These are phyloP conservation scores for Gaeumannomyces tritici DNA, from an alignment of 2,329 filamentous ascomycete species.

Conservation along the genomic window DNA sequence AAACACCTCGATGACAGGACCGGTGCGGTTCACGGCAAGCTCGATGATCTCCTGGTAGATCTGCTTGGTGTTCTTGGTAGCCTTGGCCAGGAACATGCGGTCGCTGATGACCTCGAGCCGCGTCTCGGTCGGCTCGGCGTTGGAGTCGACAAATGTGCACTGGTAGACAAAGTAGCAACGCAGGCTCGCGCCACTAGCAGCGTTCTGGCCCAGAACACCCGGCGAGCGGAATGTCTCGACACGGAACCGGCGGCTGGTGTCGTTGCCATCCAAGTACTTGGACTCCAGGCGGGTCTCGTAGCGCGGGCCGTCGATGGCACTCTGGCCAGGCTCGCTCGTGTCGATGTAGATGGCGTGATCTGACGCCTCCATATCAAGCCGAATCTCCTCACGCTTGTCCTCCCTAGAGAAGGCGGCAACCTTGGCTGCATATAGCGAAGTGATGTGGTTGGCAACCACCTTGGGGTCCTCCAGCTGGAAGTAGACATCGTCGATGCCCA, in stretches of 20 bases:
- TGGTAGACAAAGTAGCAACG: slow-evolving; percentile 99
- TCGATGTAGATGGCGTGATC: slow-evolving; percentile 99
- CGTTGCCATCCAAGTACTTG: slow-evolving; percentile 85
- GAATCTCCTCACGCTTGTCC: slow-evolving; percentile 89
- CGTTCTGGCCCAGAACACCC: slow-evolving; percentile 56
- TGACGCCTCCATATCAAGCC: slow-evolving; percentile 85
- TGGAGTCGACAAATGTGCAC: slow-evolving; percentile 75
- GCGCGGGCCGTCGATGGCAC: slow-evolving; percentile 66
- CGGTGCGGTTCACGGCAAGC: slow-evolving; percentile 72
- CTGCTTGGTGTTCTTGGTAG: slow-evolving; percentile 87
- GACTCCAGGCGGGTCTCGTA: slow-evolving; percentile 91
- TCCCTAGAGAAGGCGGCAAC: slow-evolving; percentile 86
- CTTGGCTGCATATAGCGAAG: slow-evolving; percentile 93
- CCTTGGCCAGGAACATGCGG: slow-evolving; percentile 89
- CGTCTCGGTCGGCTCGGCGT: slow-evolving; percentile 69
- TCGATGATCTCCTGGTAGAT: slow-evolving; percentile 93
- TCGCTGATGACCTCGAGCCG: slow-evolving; percentile 87
- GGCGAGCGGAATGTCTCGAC: slow-evolving; percentile 96
- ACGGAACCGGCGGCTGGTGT: slow-evolving; percentile 66
- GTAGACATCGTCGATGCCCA: slow-evolving; percentile 95
- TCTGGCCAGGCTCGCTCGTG: slow-evolving; percentile 82
- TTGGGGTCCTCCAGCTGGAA: slow-evolving; percentile 83
- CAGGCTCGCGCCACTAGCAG: slow-evolving; percentile 68
- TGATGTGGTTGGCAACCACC: slow-evolving; percentile 87
- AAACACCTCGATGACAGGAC: slow-evolving; percentile 95